Evolutionary conservation across 371 early-diverging fungal species (phyloP), one percentile per base, ranked within the genome.

Genomic region (Mortierella sp.): DNA sequence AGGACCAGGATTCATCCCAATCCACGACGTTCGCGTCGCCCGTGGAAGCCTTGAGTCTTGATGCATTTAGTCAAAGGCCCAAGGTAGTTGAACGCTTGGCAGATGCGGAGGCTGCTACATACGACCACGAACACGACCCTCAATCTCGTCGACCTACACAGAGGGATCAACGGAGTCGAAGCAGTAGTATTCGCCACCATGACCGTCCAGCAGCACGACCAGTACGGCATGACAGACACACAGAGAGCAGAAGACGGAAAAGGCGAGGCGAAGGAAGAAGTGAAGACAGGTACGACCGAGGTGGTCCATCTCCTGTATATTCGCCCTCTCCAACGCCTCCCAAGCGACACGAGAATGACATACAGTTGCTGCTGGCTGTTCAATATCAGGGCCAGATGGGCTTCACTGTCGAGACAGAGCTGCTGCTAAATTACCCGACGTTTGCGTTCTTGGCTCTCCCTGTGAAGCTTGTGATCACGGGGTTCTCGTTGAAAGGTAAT

Each of bases 401-500:
- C 16, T 82, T 95, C 81, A 88, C 92, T n/a, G 78, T 98, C 12
- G 67, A 87, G 47, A 96, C 95, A 0, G 94, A 94, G 73, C 76
- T 98, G 56, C 87, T 93, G 43, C 90, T 98, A 76, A 95, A 96
- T 77, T 95, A 96, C 63, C 96, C 96, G 3, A 94, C 95, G 10
- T 87, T 94, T 63, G 90, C 89, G 59, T 96, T 98, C 73, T 90
- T 95, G 87, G 89, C 93, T 5, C 80, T 98, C 21, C 98, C 98
- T 0, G 90, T 98, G 40, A 85, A 91, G 10, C 73, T 96, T 43
- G 86, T 88, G 16, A 87, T 97, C 28, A 91, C 92, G 0, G 91
- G 93, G 9, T 88, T 96, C 29, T 87, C 90, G 54, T 94, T 98
- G 77, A 86, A 89, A 57, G 88, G 91, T 89, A 70, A 60, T 64